Percentiles rank a stretch among this genome's conserved stretches.
Conservation (phyloP, 2,329 filamentous ascomycete genomes). For the Colletotrichum aenigma region DNA sequence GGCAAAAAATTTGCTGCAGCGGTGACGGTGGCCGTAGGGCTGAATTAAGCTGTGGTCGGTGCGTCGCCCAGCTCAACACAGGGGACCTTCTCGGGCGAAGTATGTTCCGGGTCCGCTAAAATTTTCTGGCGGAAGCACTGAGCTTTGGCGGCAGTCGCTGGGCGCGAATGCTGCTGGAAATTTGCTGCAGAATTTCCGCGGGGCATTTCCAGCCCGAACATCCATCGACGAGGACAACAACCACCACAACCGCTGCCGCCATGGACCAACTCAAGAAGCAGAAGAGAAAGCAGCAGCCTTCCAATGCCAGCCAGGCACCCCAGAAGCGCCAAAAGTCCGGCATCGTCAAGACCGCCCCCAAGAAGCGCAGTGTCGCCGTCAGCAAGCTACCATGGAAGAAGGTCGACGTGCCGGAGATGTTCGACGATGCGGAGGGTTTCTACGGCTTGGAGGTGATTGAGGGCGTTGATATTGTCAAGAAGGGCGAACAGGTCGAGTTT, state of each 20-base stretch:
- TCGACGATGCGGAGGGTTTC: slow-evolving; percentile 92
- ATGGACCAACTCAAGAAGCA: slow-evolving; percentile 18
- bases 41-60: slow-evolving; percentile 33
- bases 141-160: neutral
- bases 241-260: neutral
- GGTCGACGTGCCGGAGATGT: slow-evolving; percentile 73
- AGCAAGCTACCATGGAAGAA: slow-evolving; percentile 61
- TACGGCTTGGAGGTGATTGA: slow-evolving; percentile 91
- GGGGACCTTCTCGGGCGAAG: neutral
- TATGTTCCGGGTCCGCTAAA: slow-evolving; percentile 16
- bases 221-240: neutral
- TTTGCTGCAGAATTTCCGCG: slow-evolving; percentile 4
- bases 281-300: slow-evolving; percentile 18
- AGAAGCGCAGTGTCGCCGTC: slow-evolving; percentile 45
- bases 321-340: slow-evolving; percentile 20
- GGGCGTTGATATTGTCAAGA: slow-evolving; percentile 81
- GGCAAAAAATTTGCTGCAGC: slow-evolving; percentile 19
- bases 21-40: slow-evolving; percentile 21
- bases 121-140: neutral
- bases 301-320: neutral
- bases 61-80: neutral
- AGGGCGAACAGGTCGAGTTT: slow-evolving; percentile 64
- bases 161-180: neutral
- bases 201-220: neutral
- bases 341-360: slow-evolving; percentile 18